phyloP scores from a whole-genome alignment of 768 basidiomycete species.

The Sistotremastrum niveocremeum region DNA sequence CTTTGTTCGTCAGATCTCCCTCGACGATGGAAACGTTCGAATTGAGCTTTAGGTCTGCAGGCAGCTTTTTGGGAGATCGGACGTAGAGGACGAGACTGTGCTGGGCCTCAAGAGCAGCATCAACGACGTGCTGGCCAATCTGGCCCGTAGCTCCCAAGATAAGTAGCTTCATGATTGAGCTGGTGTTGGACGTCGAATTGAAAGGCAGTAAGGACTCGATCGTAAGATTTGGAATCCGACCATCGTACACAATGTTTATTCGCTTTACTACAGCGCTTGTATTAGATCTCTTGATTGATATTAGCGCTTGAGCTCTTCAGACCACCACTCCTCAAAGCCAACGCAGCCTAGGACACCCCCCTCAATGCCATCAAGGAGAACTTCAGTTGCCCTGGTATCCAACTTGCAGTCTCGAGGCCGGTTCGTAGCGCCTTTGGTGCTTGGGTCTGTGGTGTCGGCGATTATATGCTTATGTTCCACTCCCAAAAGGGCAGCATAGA shows the following conservation, averaged over 20 bases:
- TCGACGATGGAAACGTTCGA: slow-evolving; percentile 34
- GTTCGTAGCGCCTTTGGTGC: slow-evolving; percentile 46
- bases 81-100: slow-evolving; percentile 47
- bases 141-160: slow-evolving; percentile 63
- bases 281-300: not conserved
- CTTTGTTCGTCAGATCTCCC: slow-evolving; percentile 41
- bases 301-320: slow-evolving; percentile 24
- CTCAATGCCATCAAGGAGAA: slow-evolving; percentile 31
- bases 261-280: too few species aligned
- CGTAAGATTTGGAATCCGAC: too few species aligned
- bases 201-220: too few species aligned
- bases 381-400: slow-evolving; percentile 60
- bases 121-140: slow-evolving; percentile 40
- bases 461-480: slow-evolving; percentile 65
- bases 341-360: slow-evolving; percentile 44
- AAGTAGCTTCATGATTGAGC: slow-evolving; percentile 34
- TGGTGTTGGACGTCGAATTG: too few species aligned
- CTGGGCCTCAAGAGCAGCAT: slow-evolving; percentile 32
- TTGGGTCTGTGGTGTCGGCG: slow-evolving; percentile 56
- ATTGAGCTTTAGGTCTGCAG: slow-evolving; percentile 33
- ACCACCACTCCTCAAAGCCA: slow-evolving; percentile 83
- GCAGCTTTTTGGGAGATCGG: slow-evolving; percentile 50
- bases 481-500: slow-evolving; percentile 58
- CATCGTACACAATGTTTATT: too few species aligned
- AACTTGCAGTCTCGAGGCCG: slow-evolving; percentile 75